A percentile compares a stretch with the other conserved stretches of the same genome.
Conservation (phyloP, 179 eudicot genomes). For the Beta macrorhiza region DNA sequence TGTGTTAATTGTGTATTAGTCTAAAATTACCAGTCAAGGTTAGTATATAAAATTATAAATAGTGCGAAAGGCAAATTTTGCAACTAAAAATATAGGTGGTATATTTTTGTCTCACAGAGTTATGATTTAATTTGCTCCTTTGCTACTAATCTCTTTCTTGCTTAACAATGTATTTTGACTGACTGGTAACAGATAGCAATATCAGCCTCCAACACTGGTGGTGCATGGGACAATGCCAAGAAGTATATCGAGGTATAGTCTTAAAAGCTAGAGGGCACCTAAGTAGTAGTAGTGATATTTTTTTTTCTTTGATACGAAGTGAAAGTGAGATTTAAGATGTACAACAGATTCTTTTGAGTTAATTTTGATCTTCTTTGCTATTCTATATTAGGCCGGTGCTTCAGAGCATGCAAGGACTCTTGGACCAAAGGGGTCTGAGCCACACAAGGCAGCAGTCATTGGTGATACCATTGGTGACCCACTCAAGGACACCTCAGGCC, state of each 20-base stretch:
- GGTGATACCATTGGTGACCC: conserved; percentile 74
- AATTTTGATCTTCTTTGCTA: neutral
- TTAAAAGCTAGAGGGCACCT: neutral
- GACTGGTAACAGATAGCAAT: conserved; percentile 45
- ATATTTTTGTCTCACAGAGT: too few species aligned
- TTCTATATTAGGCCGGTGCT: conserved; percentile 50
- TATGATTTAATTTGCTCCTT: neutral
- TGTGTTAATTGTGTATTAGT: neutral
- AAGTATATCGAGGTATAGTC: conserved; percentile 60
- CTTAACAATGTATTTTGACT: neutral
- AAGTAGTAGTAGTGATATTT: too few species aligned
- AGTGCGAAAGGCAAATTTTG: too few species aligned
- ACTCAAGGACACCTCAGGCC: conserved; percentile 65
- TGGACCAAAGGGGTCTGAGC: conserved; percentile 67
- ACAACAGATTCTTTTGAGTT: neutral
- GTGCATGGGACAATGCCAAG: conserved; percentile 81
- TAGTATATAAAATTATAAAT: too few species aligned
- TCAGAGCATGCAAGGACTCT: conserved; percentile 57
- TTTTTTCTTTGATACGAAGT: too few species aligned
- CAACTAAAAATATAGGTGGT: too few species aligned
- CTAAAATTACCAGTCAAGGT: too few species aligned
- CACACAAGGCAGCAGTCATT: conserved; percentile 78
- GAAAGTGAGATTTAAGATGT: neutral
- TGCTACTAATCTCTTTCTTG: neutral
- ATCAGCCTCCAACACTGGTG: conserved; percentile 73